These are phyloP conservation scores for Phytophthora melonis DNA, from an alignment of 352 stramenopile genomes.

Conservation along the genomic window DNA sequence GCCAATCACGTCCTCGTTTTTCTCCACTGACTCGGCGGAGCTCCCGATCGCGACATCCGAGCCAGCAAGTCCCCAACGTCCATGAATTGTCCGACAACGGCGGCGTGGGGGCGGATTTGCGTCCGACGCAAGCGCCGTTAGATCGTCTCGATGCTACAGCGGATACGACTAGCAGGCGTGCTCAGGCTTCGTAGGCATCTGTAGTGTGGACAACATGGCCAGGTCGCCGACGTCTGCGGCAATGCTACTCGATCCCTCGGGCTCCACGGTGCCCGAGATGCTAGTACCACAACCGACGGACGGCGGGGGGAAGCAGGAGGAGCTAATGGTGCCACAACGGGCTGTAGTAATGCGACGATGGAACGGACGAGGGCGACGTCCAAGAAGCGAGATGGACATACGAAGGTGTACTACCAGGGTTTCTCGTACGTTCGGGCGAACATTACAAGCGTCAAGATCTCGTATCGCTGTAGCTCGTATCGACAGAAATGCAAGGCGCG, in stretches of 20 bases:
- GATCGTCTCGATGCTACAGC: neutral
- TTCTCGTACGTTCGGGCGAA: neutral
- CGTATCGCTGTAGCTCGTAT: conserved; percentile 8
- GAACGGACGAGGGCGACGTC: neutral
- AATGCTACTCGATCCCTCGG: neutral
- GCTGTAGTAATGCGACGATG: neutral
- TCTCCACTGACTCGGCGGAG: neutral
- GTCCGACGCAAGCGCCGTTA: neutral
- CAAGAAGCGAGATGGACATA: neutral
- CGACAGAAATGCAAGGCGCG: neutral
- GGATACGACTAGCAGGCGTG: neutral
- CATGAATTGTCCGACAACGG: neutral
- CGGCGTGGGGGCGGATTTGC: neutral
- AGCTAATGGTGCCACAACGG: neutral
- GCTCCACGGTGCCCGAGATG: neutral
- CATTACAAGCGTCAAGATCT: neutral
- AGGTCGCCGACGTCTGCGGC: too few relatives aligned
- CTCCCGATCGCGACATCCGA: neutral
- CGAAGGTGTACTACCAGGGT: conserved; percentile 11
- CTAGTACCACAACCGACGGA: neutral
- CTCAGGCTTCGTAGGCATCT: neutral
- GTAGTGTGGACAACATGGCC: neutral
- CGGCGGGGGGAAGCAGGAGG: neutral
- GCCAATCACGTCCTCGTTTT: neutral
- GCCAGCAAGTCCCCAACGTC: neutral